Evolutionary conservation across 495 filamentous ascomycete species (phyloP), one percentile per base, ranked within the genome.

Genomic region (Penicillium crystallinum): DNA sequence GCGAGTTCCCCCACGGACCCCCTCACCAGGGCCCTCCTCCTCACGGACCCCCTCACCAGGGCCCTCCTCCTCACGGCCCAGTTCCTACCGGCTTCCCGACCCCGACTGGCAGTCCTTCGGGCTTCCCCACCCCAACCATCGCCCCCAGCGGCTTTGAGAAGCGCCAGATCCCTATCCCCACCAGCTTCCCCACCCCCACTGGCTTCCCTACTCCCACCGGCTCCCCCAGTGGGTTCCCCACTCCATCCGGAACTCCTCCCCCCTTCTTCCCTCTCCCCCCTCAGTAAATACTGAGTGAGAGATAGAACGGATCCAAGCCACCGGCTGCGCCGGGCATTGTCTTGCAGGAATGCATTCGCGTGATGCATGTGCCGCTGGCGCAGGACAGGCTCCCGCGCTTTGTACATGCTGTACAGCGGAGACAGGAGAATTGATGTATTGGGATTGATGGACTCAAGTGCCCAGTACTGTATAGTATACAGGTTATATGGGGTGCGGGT

Each of bases 371-470:
- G 10, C 22, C 25, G 31, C 25, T 36, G n/a, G 23, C 31, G 2
- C 15, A 17, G 22, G 21, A 47, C 19, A 15, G 34, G 4, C 31
- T 1, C 33, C 14, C 21, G 21, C 18, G 19, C 29, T 12, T 34
- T 14, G 30, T 33, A 17, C 30, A 35, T 22, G 15, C 19, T 22
- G 30, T 36, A 47, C 45, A 36, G 40, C 17, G 25, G 40, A 29
- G 7, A 25, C 11, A 12, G 25, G 40, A 17, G 40, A 15, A 17
- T 12, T 31, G 47, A 50, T 19, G 36, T 50, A 41, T 29, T 41
- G 36, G 37, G 30, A 41, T 33, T 50, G 36, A 30, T 19, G 31
- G 27, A 47, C 31, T 47, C 45, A 47, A 43, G 21, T 50, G 36
- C 36, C 36, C 23, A 12, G 25, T 42, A 50, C 36, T 41, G 37